Evolutionary conservation across 176 grass and related monocot genomes (phyloP).

Genomic region (Oropetium thomaeum): DNA sequence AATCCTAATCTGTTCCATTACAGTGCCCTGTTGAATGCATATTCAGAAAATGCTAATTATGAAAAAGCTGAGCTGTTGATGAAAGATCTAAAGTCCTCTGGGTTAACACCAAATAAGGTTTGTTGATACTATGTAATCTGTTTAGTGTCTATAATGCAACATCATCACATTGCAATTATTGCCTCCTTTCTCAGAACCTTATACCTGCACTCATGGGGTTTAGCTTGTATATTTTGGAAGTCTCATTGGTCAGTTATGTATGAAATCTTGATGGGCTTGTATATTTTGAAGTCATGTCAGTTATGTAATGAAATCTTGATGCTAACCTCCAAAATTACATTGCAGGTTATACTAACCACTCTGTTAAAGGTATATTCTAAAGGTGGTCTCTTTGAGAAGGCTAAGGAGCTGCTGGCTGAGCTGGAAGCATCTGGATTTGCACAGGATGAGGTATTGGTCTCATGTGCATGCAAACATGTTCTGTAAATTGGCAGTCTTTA

Average conservation of each 20-base stretch:
- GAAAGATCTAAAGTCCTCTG: conserved; percentile 69
- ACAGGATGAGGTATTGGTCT: conserved; percentile 72
- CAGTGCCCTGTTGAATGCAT: conserved; percentile 85
- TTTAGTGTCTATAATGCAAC: too few species aligned
- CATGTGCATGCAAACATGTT: not conserved
- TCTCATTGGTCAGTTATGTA: not conserved
- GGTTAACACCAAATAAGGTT: conserved; percentile 90
- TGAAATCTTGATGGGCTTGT: too few species aligned
- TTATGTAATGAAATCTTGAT: not conserved
- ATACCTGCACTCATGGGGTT: not conserved
- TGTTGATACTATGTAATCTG: too few species aligned
- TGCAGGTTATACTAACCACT: conserved; percentile 89
- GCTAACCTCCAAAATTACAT: conserved; percentile 16
- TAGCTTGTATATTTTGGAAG: not conserved
- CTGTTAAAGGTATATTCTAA: conserved; percentile 95
- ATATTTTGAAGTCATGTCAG: not conserved
- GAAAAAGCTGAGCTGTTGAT: conserved; percentile 76
- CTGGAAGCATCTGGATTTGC: conserved; percentile 78
- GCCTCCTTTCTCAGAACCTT: conserved; percentile 3
- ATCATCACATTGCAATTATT: not conserved
- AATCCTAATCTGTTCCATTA: conserved; percentile 92
- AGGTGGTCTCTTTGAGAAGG: conserved; percentile 90
- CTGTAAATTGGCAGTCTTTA: not conserved
- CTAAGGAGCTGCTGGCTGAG: conserved; percentile 65
- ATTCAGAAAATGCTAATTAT: conserved; percentile 71